A percentile compares a stretch with the other conserved stretches of the same genome.
phyloP scores from a whole-genome alignment of 192 early-diverging fungal genomes.

The Coemansia sp. region DNA sequence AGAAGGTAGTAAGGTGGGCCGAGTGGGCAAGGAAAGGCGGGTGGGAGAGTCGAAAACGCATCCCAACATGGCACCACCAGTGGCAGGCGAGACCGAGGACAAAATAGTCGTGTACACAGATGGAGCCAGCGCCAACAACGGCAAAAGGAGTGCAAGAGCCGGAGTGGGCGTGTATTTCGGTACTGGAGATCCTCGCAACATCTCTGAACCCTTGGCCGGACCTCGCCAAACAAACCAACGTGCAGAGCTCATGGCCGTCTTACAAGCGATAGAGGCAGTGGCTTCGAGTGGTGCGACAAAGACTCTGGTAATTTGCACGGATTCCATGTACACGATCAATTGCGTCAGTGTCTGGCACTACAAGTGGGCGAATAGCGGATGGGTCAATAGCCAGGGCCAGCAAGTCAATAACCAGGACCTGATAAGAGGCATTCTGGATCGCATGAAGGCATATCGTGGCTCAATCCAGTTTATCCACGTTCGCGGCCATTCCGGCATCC shows the following conservation, averaged over 20 bases:
- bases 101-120: slow-evolving; percentile 72
- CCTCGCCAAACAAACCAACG: slow-evolving; percentile 69
- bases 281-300: background rate
- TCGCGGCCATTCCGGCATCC: slow-evolving; percentile 64
- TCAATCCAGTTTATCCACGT: slow-evolving; percentile 58
- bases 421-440: slow-evolving; percentile 56
- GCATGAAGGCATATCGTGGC: slow-evolving; percentile 19
- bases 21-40: background rate
- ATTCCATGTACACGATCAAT: slow-evolving; percentile 74
- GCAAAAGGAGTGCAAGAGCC: slow-evolving; percentile 59
- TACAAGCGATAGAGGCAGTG: slow-evolving; percentile 55
- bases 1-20: background rate
- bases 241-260: slow-evolving; percentile 66
- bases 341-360: slow-evolving; percentile 69
- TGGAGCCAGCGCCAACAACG: slow-evolving; percentile 76
- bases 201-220: slow-evolving; percentile 56
- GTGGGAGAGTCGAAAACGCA: background rate
- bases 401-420: slow-evolving; percentile 78
- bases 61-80: background rate
- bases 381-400: slow-evolving; percentile 57
- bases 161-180: slow-evolving; percentile 89
- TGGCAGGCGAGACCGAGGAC: slow-evolving; percentile 11
- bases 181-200: slow-evolving; percentile 63
- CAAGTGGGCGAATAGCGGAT: slow-evolving; percentile 69
- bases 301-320: slow-evolving; percentile 65